phyloP scores from a whole-genome alignment of 768 basidiomycete genomes.

The Mycena belliarum region DNA sequence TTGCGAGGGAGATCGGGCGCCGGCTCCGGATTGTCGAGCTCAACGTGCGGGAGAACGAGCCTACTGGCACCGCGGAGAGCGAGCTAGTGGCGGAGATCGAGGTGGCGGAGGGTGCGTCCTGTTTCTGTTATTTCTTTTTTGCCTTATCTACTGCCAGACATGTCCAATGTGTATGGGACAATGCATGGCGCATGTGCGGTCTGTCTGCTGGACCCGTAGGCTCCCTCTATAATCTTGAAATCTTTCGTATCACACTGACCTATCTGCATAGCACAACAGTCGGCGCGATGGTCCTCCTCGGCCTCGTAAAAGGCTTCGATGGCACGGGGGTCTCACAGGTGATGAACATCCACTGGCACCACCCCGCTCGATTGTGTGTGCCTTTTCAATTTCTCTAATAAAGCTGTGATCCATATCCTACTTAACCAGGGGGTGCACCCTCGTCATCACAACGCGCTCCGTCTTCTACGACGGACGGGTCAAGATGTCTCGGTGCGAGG shows the following conservation, averaged over 20 bases:
- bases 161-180: conserved; percentile 24
- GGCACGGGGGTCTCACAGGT: conserved; percentile 12
- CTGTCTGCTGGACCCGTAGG: conserved; percentile 17
- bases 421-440: background rate
- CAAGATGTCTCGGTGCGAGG: conserved; percentile 4
- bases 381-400: background rate
- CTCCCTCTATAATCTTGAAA: too few relatives aligned
- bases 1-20: background rate
- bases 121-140: too few relatives aligned
- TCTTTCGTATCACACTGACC: too few relatives aligned
- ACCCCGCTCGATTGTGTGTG: conserved; percentile 8
- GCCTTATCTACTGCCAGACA: conserved; percentile 1
- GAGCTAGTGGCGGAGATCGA: conserved; percentile 42
- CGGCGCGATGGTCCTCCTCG: conserved; percentile 2
- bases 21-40: conserved; percentile 3
- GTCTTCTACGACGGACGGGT: conserved; percentile 3
- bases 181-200: conserved; percentile 21
- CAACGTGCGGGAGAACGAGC: conserved; percentile 1
- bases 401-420: background rate
- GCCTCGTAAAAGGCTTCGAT: conserved; percentile 14
- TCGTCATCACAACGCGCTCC: conserved; percentile 1
- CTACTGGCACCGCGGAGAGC: conserved; percentile 19
- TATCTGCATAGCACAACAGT: conserved; percentile 1
- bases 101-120: conserved; percentile 23
- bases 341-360: conserved; percentile 20